phyloP scores from a whole-genome alignment of 192 early-diverging fungal species.

The Linnemannia elongata region DNA sequence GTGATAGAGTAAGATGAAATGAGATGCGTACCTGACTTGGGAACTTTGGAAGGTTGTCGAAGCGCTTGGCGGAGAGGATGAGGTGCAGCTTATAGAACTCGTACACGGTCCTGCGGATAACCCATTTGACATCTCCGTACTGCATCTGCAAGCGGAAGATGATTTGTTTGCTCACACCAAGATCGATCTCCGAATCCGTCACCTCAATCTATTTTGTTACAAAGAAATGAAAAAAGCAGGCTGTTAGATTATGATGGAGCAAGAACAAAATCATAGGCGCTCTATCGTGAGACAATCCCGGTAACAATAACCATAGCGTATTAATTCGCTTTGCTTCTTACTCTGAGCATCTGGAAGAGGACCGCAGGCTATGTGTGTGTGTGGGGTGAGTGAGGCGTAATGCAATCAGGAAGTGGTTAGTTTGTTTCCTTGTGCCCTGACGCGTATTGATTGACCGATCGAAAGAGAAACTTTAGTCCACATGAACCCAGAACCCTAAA shows the following conservation, averaged over 20 bases:
- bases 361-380: conserved; percentile 43
- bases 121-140: conserved; percentile 87
- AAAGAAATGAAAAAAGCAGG: neutral
- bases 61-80: conserved; percentile 56
- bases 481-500: neutral
- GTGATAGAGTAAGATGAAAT: neutral
- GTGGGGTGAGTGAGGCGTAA: neutral
- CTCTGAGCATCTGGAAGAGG: conserved; percentile 48
- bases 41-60: conserved; percentile 42
- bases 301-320: neutral
- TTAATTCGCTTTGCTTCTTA: neutral
- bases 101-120: conserved; percentile 70
- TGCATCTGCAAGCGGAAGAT: conserved; percentile 76
- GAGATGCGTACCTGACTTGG: conserved; percentile 30
- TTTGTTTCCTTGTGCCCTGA: neutral
- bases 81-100: conserved; percentile 82
- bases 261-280: neutral
- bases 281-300: neutral
- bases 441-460: neutral
- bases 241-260: neutral
- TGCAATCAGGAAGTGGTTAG: neutral
- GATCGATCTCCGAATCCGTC: conserved; percentile 61
- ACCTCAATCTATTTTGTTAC: conserved; percentile 56
- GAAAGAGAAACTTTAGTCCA: neutral
- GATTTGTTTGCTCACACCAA: conserved; percentile 61